Base-by-base conservation (phyloP, 148 eudicot genomes). In the Simmondsia chinensis region DNA sequence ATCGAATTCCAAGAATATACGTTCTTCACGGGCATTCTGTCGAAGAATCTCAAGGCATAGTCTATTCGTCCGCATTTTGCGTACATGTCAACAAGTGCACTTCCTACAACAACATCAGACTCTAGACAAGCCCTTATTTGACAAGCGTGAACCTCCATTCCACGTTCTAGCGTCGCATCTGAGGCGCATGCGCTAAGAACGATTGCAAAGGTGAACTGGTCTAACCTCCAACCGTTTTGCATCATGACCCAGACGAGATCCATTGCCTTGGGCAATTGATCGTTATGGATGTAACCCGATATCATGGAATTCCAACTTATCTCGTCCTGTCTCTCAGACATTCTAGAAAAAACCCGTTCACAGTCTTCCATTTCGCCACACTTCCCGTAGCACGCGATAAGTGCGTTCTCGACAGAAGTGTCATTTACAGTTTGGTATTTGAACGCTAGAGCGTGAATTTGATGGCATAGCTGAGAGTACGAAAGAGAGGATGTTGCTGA, bases 11-110 rank as follows among this genome's bases (percentile, higher is more conserved):
- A 85, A 25, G 95, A 72, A 51, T 77, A 81, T 8, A 75, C 55
- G 40, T 85, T 81, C 46, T 62, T 62, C n/a, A 54, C 45, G 15
- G 76, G 80, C 95, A 85, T 85, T 24, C 44, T 35, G 21, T 60
- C 62, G 28, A 85, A 85, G 47, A 72, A 67, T 26, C 68, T 60
- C 0, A 80, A 75, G 57, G 95, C 91, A 52, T 85, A 77, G 38
- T 81, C 91, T 50, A 77, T 70, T 42, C 87, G 63, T 63, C 95
- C 95, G 56, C 95, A 81, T 65, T 85, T 85, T 4, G 91, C 69
- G 42, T 85, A 85, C 95, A 85, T 86, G 76, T 82, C 95, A 58
- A 86, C 77, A 39, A 86, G 73, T 9, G 95, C 87, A 66, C 87
- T 81, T 11, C 83, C 95, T 9, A 86, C 68, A 15, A 86, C 93